Conservation (phyloP, 2,329 filamentous ascomycete species). For the Phaeomoniella chlamydospora region DNA sequence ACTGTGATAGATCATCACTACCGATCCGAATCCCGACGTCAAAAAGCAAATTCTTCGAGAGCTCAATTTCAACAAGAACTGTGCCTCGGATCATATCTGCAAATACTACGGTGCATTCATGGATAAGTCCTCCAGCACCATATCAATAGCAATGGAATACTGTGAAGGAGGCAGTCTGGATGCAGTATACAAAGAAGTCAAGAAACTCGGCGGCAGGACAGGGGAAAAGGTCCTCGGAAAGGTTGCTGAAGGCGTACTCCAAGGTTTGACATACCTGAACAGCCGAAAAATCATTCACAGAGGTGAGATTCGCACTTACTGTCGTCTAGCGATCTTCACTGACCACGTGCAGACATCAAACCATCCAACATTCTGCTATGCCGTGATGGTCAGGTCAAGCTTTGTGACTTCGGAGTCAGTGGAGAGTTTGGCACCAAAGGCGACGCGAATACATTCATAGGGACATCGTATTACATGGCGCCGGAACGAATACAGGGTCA, state of each 20-base stretch:
- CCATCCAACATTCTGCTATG: slow-evolving; percentile 93
- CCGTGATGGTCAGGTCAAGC: slow-evolving; percentile 83
- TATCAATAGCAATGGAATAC: slow-evolving; percentile 98
- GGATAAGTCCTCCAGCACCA: slow-evolving; percentile 88
- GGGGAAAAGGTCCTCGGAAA: slow-evolving; percentile 96
- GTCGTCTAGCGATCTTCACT: background rate
- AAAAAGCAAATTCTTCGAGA: slow-evolving; percentile 98
- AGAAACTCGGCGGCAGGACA: slow-evolving; percentile 83
- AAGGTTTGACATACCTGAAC: slow-evolving; percentile 88
- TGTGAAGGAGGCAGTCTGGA: slow-evolving; percentile 94
- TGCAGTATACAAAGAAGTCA: slow-evolving; percentile 94
- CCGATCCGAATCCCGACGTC: slow-evolving; percentile 91
- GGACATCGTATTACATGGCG: slow-evolving; percentile 98
- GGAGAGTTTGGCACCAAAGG: slow-evolving; percentile 98
- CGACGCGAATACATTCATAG: slow-evolving; percentile 97
- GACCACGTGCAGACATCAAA: slow-evolving; percentile 61
- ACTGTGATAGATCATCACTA: slow-evolving; percentile 76
- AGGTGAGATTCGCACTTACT: slow-evolving; percentile 20
- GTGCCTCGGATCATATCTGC: slow-evolving; percentile 90
- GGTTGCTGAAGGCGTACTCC: slow-evolving; percentile 86
- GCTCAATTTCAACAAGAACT: slow-evolving; percentile 94
- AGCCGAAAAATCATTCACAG: slow-evolving; percentile 94
- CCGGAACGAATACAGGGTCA: slow-evolving; percentile 95
- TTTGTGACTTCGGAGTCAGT: slow-evolving; percentile 96
- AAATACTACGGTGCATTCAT: slow-evolving; percentile 95